A percentile compares a stretch with the other conserved stretches of the same genome.
Evolutionary conservation across 164 flowering plant species (phyloP).

Genomic region (Paratinospora sagittata): DNA sequence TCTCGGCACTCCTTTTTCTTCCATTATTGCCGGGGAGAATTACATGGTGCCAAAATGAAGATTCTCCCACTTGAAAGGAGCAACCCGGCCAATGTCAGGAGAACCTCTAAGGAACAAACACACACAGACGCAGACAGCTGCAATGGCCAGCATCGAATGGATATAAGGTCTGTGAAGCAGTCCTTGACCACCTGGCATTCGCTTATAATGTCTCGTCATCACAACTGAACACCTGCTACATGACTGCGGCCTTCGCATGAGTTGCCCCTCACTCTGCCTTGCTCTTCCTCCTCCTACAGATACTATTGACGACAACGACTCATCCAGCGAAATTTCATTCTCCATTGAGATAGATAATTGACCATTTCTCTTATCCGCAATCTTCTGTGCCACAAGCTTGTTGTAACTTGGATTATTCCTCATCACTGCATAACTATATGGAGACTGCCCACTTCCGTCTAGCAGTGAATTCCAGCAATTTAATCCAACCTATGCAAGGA

Average conservation of each 20-base stretch:
- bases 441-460: conserved; percentile 72
- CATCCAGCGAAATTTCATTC: conserved; percentile 29
- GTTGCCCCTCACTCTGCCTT: conserved; percentile 13
- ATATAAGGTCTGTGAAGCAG: conserved; percentile 64
- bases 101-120: conserved; percentile 61
- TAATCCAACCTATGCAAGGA: conserved; percentile 54
- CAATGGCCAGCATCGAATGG: conserved; percentile 77
- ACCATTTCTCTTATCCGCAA: conserved; percentile 45
- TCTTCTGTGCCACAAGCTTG: conserved; percentile 56
- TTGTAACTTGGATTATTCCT: conserved; percentile 63
- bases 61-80: conserved; percentile 68
- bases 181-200: conserved; percentile 42
- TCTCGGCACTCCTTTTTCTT: neutral
- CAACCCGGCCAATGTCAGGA: conserved; percentile 43
- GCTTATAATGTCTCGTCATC: conserved; percentile 26
- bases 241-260: conserved; percentile 18
- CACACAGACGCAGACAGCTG: conserved; percentile 89
- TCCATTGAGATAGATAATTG: conserved; percentile 51
- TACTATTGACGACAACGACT: conserved; percentile 12
- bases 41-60: conserved; percentile 45
- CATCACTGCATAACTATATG: conserved; percentile 57
- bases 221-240: conserved; percentile 53
- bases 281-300: neutral
- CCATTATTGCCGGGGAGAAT: neutral
- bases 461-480: conserved; percentile 55